phyloP scores from a whole-genome alignment of 495 filamentous ascomycete genomes.

The Cercophora scortea region DNA sequence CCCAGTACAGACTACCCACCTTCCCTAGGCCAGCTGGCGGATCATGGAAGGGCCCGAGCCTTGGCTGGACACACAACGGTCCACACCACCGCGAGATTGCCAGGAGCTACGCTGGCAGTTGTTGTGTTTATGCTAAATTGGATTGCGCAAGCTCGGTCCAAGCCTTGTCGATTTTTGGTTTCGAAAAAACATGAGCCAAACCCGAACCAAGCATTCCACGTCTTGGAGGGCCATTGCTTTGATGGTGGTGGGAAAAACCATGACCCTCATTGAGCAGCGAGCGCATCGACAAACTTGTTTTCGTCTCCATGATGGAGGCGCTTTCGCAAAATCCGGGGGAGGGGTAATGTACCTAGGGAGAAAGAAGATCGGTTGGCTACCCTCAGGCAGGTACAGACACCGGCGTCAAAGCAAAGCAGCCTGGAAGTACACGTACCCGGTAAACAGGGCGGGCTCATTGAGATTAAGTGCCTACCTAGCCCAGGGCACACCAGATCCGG shows the following conservation, averaged over 20 bases:
- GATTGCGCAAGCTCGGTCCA: constrained; percentile 5
- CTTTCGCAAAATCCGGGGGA: too few relatives aligned
- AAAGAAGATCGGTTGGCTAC: too few relatives aligned
- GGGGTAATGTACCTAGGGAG: too few relatives aligned
- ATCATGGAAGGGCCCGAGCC: constrained; percentile 8
- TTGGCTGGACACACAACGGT: constrained; percentile 8
- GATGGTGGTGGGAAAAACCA: background rate
- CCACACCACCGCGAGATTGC: constrained; percentile 18
- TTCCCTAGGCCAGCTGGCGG: background rate
- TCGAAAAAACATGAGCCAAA: background rate
- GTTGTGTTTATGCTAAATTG: constrained; percentile 30
- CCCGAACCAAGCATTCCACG: background rate
- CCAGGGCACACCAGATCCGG: background rate
- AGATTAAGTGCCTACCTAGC: too few relatives aligned
- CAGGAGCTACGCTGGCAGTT: constrained; percentile 17
- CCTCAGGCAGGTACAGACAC: too few relatives aligned
- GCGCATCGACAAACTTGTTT: too few relatives aligned
- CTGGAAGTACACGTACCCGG: too few relatives aligned
- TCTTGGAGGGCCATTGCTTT: background rate
- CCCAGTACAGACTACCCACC: too few relatives aligned
- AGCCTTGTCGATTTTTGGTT: constrained; percentile 13
- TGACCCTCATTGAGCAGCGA: too few relatives aligned
- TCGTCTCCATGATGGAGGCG: too few relatives aligned
- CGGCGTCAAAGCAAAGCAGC: too few relatives aligned
- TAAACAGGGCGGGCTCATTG: too few relatives aligned